Evolutionary conservation across 2,329 filamentous ascomycete species (phyloP).

Genomic region (Microcyclosporella mali): DNA sequence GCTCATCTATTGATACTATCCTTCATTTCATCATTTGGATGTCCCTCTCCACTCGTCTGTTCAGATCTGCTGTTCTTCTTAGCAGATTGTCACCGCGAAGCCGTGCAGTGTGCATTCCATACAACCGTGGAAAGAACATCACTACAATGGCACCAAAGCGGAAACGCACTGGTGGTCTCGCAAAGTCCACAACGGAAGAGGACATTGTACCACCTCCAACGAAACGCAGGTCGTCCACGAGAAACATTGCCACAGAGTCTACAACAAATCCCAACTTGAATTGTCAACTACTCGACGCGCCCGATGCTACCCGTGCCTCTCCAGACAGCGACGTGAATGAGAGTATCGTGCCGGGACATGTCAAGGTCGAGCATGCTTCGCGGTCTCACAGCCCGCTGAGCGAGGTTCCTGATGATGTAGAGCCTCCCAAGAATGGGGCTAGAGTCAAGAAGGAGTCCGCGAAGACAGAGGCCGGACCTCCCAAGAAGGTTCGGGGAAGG

Average conservation of each 20-base stretch:
- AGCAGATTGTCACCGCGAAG: too few relatives aligned
- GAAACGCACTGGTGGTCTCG: constrained; percentile 2
- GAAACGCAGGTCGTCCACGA: constrained; percentile 13
- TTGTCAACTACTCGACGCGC: constrained; percentile 38
- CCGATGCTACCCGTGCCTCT: constrained; percentile 38
- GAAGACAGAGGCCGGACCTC: constrained; percentile 4
- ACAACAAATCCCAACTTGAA: constrained; percentile 30
- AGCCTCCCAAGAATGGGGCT: constrained; percentile 24
- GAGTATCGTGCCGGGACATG: constrained; percentile 23
- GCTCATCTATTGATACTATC: too few relatives aligned
- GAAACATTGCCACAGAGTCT: constrained; percentile 12
- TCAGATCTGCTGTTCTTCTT: too few relatives aligned
- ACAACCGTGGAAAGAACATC: background rate
- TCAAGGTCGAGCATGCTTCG: constrained; percentile 19
- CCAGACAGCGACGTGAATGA: constrained; percentile 36
- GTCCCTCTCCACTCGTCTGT: too few relatives aligned
- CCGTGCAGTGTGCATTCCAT: too few relatives aligned
- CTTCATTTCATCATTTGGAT: too few relatives aligned
- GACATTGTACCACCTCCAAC: constrained; percentile 5
- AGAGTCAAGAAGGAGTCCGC: constrained; percentile 14
- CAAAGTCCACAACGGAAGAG: background rate
- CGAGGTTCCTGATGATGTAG: constrained; percentile 31
- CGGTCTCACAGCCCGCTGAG: constrained; percentile 30
- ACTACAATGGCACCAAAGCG: constrained; percentile 10
- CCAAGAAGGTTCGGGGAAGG: constrained; percentile 10